phyloP scores from a whole-genome alignment of 192 early-diverging fungal species.

The Coemansia reversa region DNA sequence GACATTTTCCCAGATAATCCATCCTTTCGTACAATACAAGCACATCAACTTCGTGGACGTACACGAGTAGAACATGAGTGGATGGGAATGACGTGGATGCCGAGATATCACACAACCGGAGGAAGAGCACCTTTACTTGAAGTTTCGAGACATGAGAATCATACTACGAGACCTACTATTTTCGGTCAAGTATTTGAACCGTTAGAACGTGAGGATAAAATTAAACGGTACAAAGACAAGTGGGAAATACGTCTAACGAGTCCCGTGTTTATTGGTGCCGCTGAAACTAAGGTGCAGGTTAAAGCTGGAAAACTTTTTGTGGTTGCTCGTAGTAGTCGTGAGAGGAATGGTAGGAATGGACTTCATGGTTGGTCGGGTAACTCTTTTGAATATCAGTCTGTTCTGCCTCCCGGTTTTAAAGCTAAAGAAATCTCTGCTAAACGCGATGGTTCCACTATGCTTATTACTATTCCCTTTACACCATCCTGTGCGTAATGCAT shows the following conservation, averaged over 20 bases:
- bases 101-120: conserved; percentile 8
- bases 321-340: conserved; percentile 4
- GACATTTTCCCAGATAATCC: conserved; percentile 31
- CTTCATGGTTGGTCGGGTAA: conserved; percentile 1
- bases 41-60: conserved; percentile 30
- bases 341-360: neutral
- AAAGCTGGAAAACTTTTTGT: conserved; percentile 21
- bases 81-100: conserved; percentile 20
- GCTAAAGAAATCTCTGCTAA: conserved; percentile 21
- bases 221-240: conserved; percentile 14
- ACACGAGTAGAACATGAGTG: conserved; percentile 13
- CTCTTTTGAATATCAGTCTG: conserved; percentile 31
- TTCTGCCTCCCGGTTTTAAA: conserved; percentile 19
- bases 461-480: conserved; percentile 22
- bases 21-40: conserved; percentile 36
- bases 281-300: conserved; percentile 24
- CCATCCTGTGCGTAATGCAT: neutral
- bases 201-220: conserved; percentile 8
- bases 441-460: conserved; percentile 21
- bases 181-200: conserved; percentile 25
- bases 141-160: neutral
- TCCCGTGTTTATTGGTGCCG: conserved; percentile 18
- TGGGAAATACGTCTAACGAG: conserved; percentile 24
- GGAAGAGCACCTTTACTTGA: conserved; percentile 10
- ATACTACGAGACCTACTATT: conserved; percentile 7